Conservation (phyloP, 2,329 filamentous ascomycete genomes). For the Elsinoe arachidis region DNA sequence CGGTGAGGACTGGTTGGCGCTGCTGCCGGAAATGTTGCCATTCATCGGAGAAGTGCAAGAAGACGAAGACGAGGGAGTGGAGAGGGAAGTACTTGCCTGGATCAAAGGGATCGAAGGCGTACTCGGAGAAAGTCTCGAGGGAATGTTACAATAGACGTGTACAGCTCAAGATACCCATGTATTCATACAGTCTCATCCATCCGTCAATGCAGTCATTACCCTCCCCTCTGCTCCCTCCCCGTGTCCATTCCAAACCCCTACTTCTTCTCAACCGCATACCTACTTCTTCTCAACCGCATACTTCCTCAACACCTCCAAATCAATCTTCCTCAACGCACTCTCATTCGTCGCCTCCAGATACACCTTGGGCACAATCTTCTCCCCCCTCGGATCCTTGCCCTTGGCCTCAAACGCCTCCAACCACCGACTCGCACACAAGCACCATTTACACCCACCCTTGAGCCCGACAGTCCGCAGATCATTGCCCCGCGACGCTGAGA, state of each 20-base stretch:
- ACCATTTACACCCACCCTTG: conserved; percentile 54
- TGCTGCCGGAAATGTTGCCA: conserved; percentile 91
- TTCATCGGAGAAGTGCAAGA: conserved; percentile 94
- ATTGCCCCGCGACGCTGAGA: conserved; percentile 50
- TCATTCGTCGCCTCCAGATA: conserved; percentile 46
- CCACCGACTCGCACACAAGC: conserved; percentile 47
- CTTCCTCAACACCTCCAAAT: conserved; percentile 41
- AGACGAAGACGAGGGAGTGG: conserved; percentile 89
- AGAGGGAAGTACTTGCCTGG: conserved; percentile 82
- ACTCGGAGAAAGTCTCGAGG: conserved; percentile 80
- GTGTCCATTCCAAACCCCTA: neutral
- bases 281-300: conserved; percentile 39
- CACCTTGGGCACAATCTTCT: conserved; percentile 41
- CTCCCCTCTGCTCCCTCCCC: neutral
- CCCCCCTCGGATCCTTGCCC: conserved; percentile 33
- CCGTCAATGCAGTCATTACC: neutral
- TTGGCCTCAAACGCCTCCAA: conserved; percentile 51
- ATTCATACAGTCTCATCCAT: conserved; percentile 5
- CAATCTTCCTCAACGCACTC: conserved; percentile 41
- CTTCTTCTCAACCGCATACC: conserved; percentile 28
- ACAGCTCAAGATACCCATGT: conserved; percentile 5
- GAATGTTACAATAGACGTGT: conserved; percentile 55
- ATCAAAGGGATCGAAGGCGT: conserved; percentile 83
- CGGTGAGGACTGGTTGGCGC: conserved; percentile 86
- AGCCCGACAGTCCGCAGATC: conserved; percentile 49